phyloP scores from a whole-genome alignment of 1,284 basidiomycete species.

The Ceratobasidium theobromae region DNA sequence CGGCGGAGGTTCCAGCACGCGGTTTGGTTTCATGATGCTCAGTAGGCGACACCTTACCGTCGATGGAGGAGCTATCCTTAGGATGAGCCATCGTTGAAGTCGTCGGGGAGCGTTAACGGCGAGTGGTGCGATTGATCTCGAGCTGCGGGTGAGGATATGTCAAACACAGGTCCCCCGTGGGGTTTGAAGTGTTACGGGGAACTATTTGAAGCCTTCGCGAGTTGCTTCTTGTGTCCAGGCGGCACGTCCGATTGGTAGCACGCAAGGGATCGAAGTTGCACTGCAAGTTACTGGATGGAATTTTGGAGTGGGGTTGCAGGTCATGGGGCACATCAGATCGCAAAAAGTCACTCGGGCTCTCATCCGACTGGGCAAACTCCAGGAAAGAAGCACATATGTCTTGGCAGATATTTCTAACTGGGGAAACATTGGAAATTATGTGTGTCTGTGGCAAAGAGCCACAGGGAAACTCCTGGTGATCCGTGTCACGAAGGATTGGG shows the following conservation, averaged over 20 bases:
- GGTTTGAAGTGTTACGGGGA: background rate
- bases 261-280: no score
- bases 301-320: no score
- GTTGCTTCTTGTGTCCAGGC: background rate
- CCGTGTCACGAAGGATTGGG: no score
- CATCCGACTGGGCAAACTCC: no score
- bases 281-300: no score
- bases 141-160: background rate
- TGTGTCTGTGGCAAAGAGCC: no score
- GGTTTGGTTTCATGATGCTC: conserved; percentile 8
- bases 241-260: conserved; percentile 6
- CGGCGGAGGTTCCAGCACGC: background rate
- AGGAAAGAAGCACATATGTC: no score
- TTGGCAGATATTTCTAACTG: no score
- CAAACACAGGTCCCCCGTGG: background rate
- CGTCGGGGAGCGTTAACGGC: background rate
- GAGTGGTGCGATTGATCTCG: background rate
- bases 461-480: no score
- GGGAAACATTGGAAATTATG: no score
- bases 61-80: conserved; percentile 7
- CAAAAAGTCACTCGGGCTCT: no score
- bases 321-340: no score
- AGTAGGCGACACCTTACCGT: conserved; percentile 8
- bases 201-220: conserved; percentile 2
- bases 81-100: conserved; percentile 10